Evolutionary conservation across 768 basidiomycete species (phyloP), one percentile per base, ranked within the genome.

Genomic region (Suillus subaureus): DNA sequence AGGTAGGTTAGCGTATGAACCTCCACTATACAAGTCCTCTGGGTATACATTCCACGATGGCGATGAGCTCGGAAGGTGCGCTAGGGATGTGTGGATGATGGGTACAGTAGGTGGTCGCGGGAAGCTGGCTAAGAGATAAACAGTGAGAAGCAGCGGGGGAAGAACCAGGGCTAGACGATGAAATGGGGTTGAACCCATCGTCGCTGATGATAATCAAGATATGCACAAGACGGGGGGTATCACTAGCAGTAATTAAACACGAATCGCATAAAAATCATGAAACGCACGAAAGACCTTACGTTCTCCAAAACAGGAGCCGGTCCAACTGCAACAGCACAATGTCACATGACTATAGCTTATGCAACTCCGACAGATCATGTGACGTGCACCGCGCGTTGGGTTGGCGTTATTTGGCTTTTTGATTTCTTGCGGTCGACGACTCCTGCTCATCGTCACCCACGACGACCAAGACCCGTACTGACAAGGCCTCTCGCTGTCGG

Each of bases 41-140:
- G 90, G 87, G 71, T 94, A 94, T 61, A 94, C 84, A 11, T 82
- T 74, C 85, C 90, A 88, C n/a, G 86, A 85, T 26, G 83, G 82
- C 37, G 80, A 81, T 35, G 83, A 78, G 40, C 72, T 71, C 18
- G 89, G 87, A 13, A 92, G 81, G 37, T 83, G 84, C 3, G 88
- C 83, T 8, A 93, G 81, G 6, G 89, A 90, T 3, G 85, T 77
- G 64, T 89, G 80, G 4, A 90, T 75, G 49, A 74, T 69, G 4
- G 86, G 76, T 0, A 84, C 78, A 33, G 78, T 77, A 0, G 88
- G 89, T 0, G 88, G 84, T 62, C 80, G 78, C 2, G 91, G 91
- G 71, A 92, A 92, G 1, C 84, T 82, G 9, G 88, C 83, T 67
- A 91, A 77, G 70, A 92, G 78, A 73, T 90, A 92, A 3, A 82